Base-by-base conservation (phyloP, 345 rosid species). In the Euphorbia tirucalli region DNA sequence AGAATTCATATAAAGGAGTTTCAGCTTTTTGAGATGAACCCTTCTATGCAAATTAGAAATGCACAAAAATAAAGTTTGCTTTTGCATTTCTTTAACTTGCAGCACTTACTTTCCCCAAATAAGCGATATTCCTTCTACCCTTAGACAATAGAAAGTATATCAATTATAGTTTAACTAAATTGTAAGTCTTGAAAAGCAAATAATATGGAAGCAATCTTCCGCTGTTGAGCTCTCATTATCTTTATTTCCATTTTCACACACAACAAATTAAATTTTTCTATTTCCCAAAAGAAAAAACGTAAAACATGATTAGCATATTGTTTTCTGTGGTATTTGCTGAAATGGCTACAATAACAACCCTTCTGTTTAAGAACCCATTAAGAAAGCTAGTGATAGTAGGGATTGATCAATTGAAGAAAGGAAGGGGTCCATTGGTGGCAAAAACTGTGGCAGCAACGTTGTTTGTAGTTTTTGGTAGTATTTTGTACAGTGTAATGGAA, bases 231-330 rank as follows among this genome's bases (percentile, higher is more conserved):
- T n/a, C 41, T 13, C 62, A 58, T 15, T 5, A 25, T 14, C 14
- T 32, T 3, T 5, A 27, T 37, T 1, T 27, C 48, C 14, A 61
- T 43, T 35, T 52, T 32, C 25, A 60, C 10, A 7, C n/a, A 14
- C 15, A 56, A 22, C 8, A 59, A 3, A 55, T 46, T 62, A 46
- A 56, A 25, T 70, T 37, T 0, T 24, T 5, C 25, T 39, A 35
- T 25, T 65, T 61, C 32, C 35, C 37, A 52, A 75, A 56, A 86
- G n/a, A n/a, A n/a, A n/a, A n/a, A n/a, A n/a, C n/a, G n/a, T n/a
- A n/a, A n/a, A n/a, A n/a, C n/a, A n/a, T 86, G 88, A 83, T 82
- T 57, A 77, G 76, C 30, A 78, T 84, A 18, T 24, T 88, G 75
- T 82, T 77, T 25, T 56, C 67, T 3, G 41, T 86, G 25, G 78